Evolutionary conservation across 2,329 filamentous ascomycete species (phyloP), one percentile per base, ranked within the genome.

Genomic region (Hypoxylon sp.): DNA sequence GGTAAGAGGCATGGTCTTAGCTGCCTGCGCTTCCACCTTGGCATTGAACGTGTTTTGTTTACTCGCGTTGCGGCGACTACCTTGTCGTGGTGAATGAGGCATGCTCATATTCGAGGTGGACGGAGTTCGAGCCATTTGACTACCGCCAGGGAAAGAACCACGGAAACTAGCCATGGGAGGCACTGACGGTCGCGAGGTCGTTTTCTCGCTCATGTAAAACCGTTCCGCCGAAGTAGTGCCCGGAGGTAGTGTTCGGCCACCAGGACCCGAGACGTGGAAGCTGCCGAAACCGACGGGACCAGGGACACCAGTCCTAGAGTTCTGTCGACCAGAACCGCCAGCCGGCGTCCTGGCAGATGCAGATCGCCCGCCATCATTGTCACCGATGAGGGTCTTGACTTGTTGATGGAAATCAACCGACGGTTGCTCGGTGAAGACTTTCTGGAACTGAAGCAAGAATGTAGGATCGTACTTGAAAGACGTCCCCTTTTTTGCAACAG

Each of bases 391-490:
- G 84, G 80, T 91, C 89, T 85, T 94, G 85, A 99, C 89, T 74
- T 95, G 94, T 69, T 90, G 85, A 75, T 96, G 91, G 87, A 97
- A 99, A 75, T 98, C 94, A 44, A 94, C 79, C 0, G 93, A 97
- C 13, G 95, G 95, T 81, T 97, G 96, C 83, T 99, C 95, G 67
- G 93, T 96, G 81, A 97, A 99, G 19, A 97, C 93, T 72, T 87
- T 87, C 81, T 97, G 92, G 85, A 99, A 99, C 76, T 99, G 95
- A 28, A 99, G 85, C 80, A 99, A 82, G 84, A 99, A 99, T 72
- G 91, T 90, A 73, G 94, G 92, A 80, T 98, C 93, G 79, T 99
- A 99, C 78, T 96, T 94, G 83, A 96, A 97, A 43, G 88, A 90
- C 77, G 89, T 91, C 64, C 88, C 88, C 81, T 94, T 94, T 78